Evolutionary conservation across 148 eudicot species (phyloP), one percentile per base, ranked within the genome.

Genomic region (Vaccinium darrowii): DNA sequence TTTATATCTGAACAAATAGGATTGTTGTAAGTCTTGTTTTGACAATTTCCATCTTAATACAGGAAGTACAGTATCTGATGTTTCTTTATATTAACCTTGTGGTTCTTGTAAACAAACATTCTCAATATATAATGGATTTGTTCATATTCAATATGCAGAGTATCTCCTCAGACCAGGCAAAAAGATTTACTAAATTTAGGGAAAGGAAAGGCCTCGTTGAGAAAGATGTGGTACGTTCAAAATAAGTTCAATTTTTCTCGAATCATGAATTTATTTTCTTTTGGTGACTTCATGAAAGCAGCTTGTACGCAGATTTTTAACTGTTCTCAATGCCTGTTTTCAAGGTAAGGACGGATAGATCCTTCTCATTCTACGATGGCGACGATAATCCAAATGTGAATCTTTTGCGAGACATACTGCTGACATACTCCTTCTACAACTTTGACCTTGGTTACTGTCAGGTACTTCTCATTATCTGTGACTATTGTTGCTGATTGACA

Each of bases 401-500:
- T 86, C 89, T 91, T 83, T 84, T 97, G 67, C 94, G 91, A 79
- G 98, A 97, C 81, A 94, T 97, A 90, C 87, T 97, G 89, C 89
- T 97, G 87, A 95, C 98, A 14, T 97, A 94, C 89, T 97, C 99
- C 51, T 97, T 97, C 88, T 95, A 95, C 95, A 97, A 97, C 89
- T 97, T 97, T 86, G 99, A 97, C 90, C 98, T 95, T 74, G 99
- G 99, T 79, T 97, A 97, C 87, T 97, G 99, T 91, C 99, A 97
- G 99, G 99, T 97, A 91, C 80, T 85, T 57, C 33, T 60, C 57
- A 51, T 9, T 39, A 1, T 7, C 74, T 47, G 36, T 58, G 62
- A 33, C 51, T 67, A 30, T 27, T 27, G 43, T 69, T 39, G 7
- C 43, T 69, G 74, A 30, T 69, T 27, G 74, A 12, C 39, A 5